Percentiles rank a stretch among this genome's conserved stretches.
Evolutionary conservation across 2,329 filamentous ascomycete species (phyloP).

Genomic region (Plenodomus tracheiphilus): DNA sequence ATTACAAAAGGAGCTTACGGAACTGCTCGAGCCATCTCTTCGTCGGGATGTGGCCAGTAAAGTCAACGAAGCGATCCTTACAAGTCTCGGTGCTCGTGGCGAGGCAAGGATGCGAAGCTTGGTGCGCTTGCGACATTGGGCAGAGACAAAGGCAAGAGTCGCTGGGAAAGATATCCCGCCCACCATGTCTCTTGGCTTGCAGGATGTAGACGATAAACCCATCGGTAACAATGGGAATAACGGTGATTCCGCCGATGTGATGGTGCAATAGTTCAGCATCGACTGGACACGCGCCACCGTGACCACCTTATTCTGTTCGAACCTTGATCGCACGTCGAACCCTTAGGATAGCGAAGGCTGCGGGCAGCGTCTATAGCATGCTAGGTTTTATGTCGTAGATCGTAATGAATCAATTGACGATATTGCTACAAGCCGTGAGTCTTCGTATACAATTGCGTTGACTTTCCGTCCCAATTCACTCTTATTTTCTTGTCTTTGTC

Average conservation of each 20-base stretch:
- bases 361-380: too few species aligned
- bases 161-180: conserved; percentile 48
- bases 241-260: conserved; percentile 41
- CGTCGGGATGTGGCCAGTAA: conserved; percentile 80
- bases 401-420: too few species aligned
- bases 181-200: conserved; percentile 48
- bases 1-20: conserved; percentile 73
- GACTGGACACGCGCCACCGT: background rate
- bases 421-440: too few species aligned
- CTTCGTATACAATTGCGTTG: too few species aligned
- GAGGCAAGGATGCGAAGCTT: conserved; percentile 83
- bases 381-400: too few species aligned
- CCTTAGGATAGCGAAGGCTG: too few species aligned
- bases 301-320: too few species aligned
- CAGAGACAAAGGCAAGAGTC: conserved; percentile 65
- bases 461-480: too few species aligned
- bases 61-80: conserved; percentile 87
- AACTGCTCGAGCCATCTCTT: conserved; percentile 76
- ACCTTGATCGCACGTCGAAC: too few species aligned
- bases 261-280: conserved; percentile 29
- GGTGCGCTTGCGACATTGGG: conserved; percentile 82
- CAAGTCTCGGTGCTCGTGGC: conserved; percentile 69
- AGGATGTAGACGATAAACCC: conserved; percentile 34
- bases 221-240: conserved; percentile 18
- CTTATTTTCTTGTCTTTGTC: too few species aligned